phyloP scores from a whole-genome alignment of 1,284 basidiomycete species.

The Melampsora larici-populina region DNA sequence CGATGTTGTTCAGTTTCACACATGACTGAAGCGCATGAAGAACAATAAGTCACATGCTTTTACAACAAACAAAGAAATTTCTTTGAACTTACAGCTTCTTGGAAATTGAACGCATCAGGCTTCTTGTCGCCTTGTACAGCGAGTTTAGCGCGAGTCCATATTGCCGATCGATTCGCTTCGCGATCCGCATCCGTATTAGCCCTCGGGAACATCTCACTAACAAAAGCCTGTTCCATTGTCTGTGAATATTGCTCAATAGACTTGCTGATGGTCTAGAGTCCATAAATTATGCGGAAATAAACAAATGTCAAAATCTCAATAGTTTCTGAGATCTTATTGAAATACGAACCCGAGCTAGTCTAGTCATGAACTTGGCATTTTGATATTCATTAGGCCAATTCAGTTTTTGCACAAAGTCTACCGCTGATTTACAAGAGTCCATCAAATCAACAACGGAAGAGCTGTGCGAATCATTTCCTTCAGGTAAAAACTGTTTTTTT shows the following conservation, averaged over 20 bases:
- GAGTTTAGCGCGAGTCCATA: constrained; percentile 88
- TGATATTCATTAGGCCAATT: constrained; percentile 89
- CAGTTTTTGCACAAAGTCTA: constrained; percentile 79
- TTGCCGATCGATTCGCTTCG: constrained; percentile 63
- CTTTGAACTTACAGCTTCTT: constrained; percentile 59
- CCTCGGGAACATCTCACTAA: constrained; percentile 90
- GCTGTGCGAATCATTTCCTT: constrained; percentile 78
- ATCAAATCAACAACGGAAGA: constrained; percentile 96
- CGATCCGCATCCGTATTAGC: constrained; percentile 60
- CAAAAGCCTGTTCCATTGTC: constrained; percentile 80
- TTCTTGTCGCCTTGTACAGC: constrained; percentile 76
- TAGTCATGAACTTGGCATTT: constrained; percentile 83
- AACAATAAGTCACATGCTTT: background rate
- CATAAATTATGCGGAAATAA: background rate
- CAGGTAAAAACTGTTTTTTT: constrained; percentile 72
- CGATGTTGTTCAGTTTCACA: constrained; percentile 96
- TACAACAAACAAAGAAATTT: background rate
- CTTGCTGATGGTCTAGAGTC: constrained; percentile 74
- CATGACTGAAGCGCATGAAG: constrained; percentile 64
- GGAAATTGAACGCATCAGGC: constrained; percentile 89
- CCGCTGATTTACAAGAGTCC: constrained; percentile 84
- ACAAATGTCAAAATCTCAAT: background rate
- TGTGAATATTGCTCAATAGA: constrained; percentile 88
- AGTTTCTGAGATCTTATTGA: background rate
- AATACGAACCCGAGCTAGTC: constrained; percentile 68